phyloP scores from a whole-genome alignment of 306 rosid genomes.

The Oemleria cerasiformis region DNA sequence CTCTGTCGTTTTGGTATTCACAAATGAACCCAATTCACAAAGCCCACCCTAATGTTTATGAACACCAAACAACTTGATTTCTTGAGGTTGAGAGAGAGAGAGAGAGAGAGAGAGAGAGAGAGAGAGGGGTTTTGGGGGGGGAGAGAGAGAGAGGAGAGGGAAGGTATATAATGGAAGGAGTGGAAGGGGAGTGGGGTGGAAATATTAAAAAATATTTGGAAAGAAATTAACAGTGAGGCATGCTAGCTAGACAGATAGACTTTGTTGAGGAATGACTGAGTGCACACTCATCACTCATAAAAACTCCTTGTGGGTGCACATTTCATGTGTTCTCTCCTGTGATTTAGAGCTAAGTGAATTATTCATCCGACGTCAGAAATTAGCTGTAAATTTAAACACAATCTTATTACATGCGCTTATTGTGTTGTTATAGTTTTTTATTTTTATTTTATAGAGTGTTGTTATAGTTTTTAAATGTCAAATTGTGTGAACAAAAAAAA shows the following conservation, averaged over 20 bases:
- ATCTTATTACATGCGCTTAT: neutral
- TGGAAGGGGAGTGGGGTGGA: constrained; percentile 14
- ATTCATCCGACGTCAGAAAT: too few relatives aligned
- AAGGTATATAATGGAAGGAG: constrained; percentile 25
- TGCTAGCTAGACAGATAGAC: constrained; percentile 45
- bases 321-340: neutral
- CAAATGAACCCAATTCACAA: too few relatives aligned
- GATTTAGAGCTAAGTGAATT: neutral
- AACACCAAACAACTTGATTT: neutral
- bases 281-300: constrained; percentile 20
- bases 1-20: neutral
- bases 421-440: too few relatives aligned
- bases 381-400: neutral
- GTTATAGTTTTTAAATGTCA: too few relatives aligned
- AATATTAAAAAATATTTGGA: constrained; percentile 20
- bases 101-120: neutral
- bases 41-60: neutral
- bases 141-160: constrained; percentile 12
- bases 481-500: too few relatives aligned
- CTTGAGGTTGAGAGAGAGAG: neutral
- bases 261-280: constrained; percentile 20
- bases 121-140: constrained; percentile 11
- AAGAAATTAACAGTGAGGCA: constrained; percentile 36
- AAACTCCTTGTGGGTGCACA: neutral
- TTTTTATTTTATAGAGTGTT: too few relatives aligned